These are phyloP conservation scores for Neonectria sp. DNA, from an alignment of 2,329 filamentous ascomycete genomes.

Conservation along the genomic window DNA sequence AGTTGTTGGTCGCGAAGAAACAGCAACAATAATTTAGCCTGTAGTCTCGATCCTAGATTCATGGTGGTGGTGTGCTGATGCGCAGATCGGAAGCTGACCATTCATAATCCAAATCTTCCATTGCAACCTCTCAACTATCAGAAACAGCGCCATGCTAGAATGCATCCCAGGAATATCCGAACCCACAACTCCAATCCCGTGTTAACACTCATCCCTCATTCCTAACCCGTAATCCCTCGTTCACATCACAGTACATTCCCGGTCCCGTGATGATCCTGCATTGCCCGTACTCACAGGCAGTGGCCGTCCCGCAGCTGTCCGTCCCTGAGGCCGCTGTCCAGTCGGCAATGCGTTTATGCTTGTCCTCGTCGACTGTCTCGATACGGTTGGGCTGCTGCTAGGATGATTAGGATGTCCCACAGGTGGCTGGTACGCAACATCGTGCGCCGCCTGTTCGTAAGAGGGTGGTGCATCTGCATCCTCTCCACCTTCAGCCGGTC, in stretches of 20 bases:
- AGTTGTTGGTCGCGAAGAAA: background rate
- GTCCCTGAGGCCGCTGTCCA: slow-evolving; percentile 37
- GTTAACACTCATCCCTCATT: background rate
- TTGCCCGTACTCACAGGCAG: slow-evolving; percentile 41
- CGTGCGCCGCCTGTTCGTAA: slow-evolving; percentile 70
- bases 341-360: slow-evolving; percentile 27
- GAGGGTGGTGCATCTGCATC: slow-evolving; percentile 71
- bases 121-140: slow-evolving; percentile 9
- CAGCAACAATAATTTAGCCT: background rate
- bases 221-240: background rate
- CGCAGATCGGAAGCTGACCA: background rate
- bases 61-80: background rate
- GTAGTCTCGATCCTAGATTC: background rate
- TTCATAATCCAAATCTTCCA: slow-evolving; percentile 1
- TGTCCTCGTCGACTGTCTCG: slow-evolving; percentile 43
- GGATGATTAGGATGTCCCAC: slow-evolving; percentile 66
- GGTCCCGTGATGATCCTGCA: slow-evolving; percentile 41
- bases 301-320: slow-evolving; percentile 43
- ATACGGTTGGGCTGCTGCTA: slow-evolving; percentile 50
- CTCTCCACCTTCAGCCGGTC: slow-evolving; percentile 59
- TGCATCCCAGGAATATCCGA: slow-evolving; percentile 9
- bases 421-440: slow-evolving; percentile 67
- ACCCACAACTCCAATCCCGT: background rate
- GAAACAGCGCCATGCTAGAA: slow-evolving; percentile 13
- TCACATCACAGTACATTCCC: slow-evolving; percentile 66